Conservation (phyloP, 2,329 filamentous ascomycete genomes). For the Diaporthe australafricana region DNA sequence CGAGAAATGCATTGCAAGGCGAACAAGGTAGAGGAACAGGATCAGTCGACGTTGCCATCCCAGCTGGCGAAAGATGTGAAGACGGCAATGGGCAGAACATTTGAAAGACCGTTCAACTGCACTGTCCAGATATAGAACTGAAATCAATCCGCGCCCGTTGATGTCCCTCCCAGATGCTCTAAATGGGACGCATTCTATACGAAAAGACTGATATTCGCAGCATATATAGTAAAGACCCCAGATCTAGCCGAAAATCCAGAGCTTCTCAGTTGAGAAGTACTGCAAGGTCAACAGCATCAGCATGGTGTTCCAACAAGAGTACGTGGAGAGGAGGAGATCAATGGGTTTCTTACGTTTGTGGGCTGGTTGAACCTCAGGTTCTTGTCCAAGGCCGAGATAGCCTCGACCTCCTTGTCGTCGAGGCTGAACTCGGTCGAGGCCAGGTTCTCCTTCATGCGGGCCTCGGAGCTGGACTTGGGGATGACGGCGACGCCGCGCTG, state of each 20-base stretch:
- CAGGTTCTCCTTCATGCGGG: slow-evolving; percentile 72
- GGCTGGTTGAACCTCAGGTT: slow-evolving; percentile 83
- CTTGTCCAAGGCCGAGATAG: slow-evolving; percentile 73
- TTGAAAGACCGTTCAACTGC: slow-evolving; percentile 37
- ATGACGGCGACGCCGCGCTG: slow-evolving; percentile 86
- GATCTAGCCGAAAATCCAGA: slow-evolving; percentile 68
- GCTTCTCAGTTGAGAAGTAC: slow-evolving; percentile 68
- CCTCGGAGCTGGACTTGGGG: slow-evolving; percentile 75
- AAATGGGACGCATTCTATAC: slow-evolving; percentile 9
- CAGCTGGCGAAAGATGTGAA: slow-evolving; percentile 20
- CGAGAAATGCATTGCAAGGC: slow-evolving; percentile 17
- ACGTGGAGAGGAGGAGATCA: slow-evolving; percentile 24
- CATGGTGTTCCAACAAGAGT: neutral
- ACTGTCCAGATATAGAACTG: slow-evolving; percentile 12
- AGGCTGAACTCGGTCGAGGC: slow-evolving; percentile 75
- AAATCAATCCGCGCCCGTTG: neutral
- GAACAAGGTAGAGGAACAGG: slow-evolving; percentile 24
- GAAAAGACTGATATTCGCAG: neutral
- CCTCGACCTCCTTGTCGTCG: slow-evolving; percentile 72
- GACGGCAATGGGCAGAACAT: neutral
- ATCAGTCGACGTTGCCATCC: slow-evolving; percentile 16
- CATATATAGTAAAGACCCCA: neutral
- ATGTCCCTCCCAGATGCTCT: neutral
- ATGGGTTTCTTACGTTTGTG: slow-evolving; percentile 45
- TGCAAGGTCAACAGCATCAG: slow-evolving; percentile 41